These are phyloP conservation scores for Mycena galericulata DNA, from an alignment of 768 basidiomycete species.

Conservation along the genomic window DNA sequence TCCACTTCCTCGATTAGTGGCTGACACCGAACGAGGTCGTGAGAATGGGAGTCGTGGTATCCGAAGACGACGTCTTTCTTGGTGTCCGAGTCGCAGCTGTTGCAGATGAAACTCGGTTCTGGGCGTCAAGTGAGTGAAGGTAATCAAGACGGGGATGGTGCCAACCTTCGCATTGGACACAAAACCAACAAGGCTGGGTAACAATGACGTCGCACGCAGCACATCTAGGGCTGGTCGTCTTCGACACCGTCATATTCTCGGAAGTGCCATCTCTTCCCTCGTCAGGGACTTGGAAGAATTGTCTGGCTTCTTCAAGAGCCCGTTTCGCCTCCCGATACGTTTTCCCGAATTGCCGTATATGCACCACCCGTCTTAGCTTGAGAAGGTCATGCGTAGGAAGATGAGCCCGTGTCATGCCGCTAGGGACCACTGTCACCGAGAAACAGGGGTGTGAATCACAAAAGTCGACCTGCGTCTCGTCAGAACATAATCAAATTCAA, in stretches of 20 bases:
- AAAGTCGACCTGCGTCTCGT: conserved; percentile 21
- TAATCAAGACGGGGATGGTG: too few relatives aligned
- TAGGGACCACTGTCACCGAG: conserved; percentile 22
- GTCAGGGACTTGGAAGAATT: conserved; percentile 6
- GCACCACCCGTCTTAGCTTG: conserved; percentile 30
- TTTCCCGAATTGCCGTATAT: conserved; percentile 29
- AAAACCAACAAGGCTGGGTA: conserved; percentile 37
- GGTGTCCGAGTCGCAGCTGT: conserved; percentile 23
- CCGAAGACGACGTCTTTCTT: conserved; percentile 31
- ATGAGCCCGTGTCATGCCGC: conserved; percentile 31
- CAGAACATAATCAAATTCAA: not conserved
- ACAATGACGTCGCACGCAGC: conserved; percentile 24
- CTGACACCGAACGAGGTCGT: conserved; percentile 35
- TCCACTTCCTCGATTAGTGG: conserved; percentile 31
- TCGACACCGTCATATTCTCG: not conserved
- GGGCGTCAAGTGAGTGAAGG: not conserved
- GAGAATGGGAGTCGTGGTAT: conserved; percentile 28
- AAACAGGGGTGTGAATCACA: conserved; percentile 19
- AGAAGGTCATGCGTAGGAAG: conserved; percentile 32
- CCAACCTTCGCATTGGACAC: conserved; percentile 36
- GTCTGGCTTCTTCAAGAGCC: conserved; percentile 24
- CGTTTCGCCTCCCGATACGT: conserved; percentile 29
- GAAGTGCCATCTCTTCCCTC: not conserved
- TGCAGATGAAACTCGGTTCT: conserved; percentile 35
- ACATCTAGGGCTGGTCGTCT: conserved; percentile 3